Evolutionary conservation across 352 stramenopile genomes (phyloP).

Genomic region (Globisporangium nagaii): DNA sequence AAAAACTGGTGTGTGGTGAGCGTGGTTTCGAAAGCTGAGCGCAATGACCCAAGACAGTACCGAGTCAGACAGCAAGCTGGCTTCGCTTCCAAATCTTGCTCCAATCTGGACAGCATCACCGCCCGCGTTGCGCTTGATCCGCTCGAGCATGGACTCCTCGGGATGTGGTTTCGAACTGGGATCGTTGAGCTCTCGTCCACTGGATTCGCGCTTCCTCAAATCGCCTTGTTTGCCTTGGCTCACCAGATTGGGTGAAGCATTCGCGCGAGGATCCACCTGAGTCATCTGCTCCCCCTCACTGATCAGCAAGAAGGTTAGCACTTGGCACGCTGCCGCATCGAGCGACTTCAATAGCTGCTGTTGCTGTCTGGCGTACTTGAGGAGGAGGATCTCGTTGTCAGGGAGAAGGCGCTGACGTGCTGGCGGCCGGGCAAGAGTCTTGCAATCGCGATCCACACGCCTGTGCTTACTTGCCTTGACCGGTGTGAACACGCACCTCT

Average conservation of each 20-base stretch:
- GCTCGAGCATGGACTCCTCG: too few species aligned
- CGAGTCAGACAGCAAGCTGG: not conserved
- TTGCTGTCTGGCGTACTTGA: constrained; percentile 1
- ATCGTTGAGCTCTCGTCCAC: too few species aligned
- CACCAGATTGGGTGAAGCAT: too few species aligned
- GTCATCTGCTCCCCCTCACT: constrained; percentile 30
- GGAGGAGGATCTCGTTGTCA: constrained; percentile 5
- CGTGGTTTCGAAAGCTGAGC: not conserved
- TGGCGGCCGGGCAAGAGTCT: not conserved
- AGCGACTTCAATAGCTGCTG: not conserved
- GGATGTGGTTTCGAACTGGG: too few species aligned
- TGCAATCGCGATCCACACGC: not conserved
- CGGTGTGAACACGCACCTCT: constrained; percentile 51
- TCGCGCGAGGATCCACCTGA: constrained; percentile 11
- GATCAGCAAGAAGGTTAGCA: not conserved
- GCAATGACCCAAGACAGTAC: not conserved
- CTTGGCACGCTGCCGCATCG: too few species aligned
- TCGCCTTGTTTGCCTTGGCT: too few species aligned
- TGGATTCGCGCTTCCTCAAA: too few species aligned
- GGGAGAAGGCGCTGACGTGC: constrained; percentile 23
- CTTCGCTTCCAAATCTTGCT: not conserved
- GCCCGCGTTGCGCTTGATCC: not conserved
- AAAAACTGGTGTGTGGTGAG: not conserved
- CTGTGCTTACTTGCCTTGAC: constrained; percentile 37
- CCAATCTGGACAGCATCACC: not conserved